Base-by-base conservation (phyloP, 805 yeast genomes). In the Kodamaea neixiangensis region DNA sequence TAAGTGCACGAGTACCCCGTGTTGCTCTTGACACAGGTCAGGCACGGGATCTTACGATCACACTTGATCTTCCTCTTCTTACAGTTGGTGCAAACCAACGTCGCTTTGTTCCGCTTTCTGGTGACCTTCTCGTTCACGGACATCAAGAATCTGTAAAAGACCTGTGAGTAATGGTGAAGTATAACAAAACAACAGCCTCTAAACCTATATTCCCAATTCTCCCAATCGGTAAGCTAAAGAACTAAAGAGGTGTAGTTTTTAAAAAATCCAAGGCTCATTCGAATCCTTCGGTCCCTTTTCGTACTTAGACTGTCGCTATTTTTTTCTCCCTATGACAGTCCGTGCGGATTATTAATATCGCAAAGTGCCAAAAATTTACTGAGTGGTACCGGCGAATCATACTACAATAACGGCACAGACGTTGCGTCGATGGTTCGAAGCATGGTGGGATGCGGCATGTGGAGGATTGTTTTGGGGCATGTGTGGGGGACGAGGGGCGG, bases 11-110 rank as follows among this genome's bases (percentile, higher is more conserved):
- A 46, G 34, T 50, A 50, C 7, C 58, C 57, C 14, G 52, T 46
- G 39, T 61, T 56, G 41, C 58, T 51, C 45, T 58, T 58, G 18
- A 62, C 58, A 45, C 69, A 65, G 20, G 65, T 58, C n/a, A 60
- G 58, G 38, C 69, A 65, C 1, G 69, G 69, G 39, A 54, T 40
- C 14, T 55, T 53, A 34, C 64, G 56, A 51, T 70, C 71, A 53
- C 75, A 70, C 45, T 63, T 67, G 55, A 69, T 62, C 54, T 70
- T 70, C 40, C 65, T 59, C 40, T 60, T 53, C 47, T 67, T 67
- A 53, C 75, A 70, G 52, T 59, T 65, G 22, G 58, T 56, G 50
- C 75, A 70, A 3, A 64, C 68, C 18, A 62, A 50, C 18, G 64
- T 62, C 5, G 65, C 62, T 45, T 66, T 58, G 39, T 58, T 59